Evolutionary conservation across 805 yeast genomes (phyloP), one percentile per base, ranked within the genome.

Genomic region (Scheffersomyces amazonensis): DNA sequence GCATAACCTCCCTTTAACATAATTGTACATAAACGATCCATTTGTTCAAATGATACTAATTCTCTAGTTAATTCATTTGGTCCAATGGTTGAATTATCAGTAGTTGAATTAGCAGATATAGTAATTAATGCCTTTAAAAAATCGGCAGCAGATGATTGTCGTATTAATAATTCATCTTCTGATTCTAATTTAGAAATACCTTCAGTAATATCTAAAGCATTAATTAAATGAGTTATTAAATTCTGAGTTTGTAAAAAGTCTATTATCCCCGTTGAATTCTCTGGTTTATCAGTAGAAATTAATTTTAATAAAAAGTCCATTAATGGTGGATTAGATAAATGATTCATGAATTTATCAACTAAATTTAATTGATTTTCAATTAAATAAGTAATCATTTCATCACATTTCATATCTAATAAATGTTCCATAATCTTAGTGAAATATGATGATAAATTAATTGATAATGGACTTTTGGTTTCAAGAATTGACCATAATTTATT

Each of bases 341-440:
- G 74, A 35, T 64, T 66, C 50, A 64, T 61, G 49, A 69, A 69
- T 44, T 65, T 67, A 18, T 59, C 61, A 20, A 69, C 73, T 36
- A 69, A 50, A 16, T 53, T 48, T 16, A 70, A 62, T 49, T 69
- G 74, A 48, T 66, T 65, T 33, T 67, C 73, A 38, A 69, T 66
- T 24, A 69, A 55, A 43, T 65, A 67, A 16, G 69, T 55, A 31
- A 69, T 63, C 73, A 69, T 68, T 41, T 69, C 74, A 43, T 69
- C 75, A 47, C 73, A 67, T 48, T 69, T 69, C 75, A 69, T 68
- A 50, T 69, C 75, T 37, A 69, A 52, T 44, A 69, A 56, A 41
- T 69, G 73, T 50, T 91, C 97, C 68, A 86, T 87, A 46, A 90
- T 86, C 60, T 87, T 90, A 80, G 91, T 87, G 62, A 93, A 88